Percentiles rank a stretch among this genome's conserved stretches.
Conservation (phyloP, 2,329 filamentous ascomycete genomes). For the Lasiodiplodia sp. region DNA sequence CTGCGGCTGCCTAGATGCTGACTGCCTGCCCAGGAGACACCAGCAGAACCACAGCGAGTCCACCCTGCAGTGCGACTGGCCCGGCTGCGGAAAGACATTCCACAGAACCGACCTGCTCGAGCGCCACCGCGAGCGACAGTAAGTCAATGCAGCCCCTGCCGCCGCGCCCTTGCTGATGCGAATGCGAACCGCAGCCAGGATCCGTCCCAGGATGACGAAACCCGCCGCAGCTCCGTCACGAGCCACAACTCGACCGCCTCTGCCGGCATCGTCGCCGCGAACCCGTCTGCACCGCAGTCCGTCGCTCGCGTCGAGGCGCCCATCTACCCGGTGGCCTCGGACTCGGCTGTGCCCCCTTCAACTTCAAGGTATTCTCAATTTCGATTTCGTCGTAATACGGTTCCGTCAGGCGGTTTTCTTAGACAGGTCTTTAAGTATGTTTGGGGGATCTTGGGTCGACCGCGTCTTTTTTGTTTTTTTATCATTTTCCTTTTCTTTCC, state of each 20-base stretch:
- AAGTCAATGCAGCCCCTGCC: slow-evolving; percentile 34
- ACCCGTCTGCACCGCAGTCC: slow-evolving; percentile 13
- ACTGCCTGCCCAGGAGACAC: slow-evolving; percentile 48
- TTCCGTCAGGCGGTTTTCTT: slow-evolving; percentile 22
- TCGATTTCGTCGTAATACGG: slow-evolving; percentile 23
- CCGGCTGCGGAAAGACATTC: slow-evolving; percentile 53
- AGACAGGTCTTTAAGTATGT: slow-evolving; percentile 30
- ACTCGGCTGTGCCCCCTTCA: slow-evolving; percentile 14
- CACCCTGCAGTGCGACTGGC: slow-evolving; percentile 49
- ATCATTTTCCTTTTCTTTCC: neutral
- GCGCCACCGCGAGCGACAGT: slow-evolving; percentile 56
- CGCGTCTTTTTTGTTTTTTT: neutral
- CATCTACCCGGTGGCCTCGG: slow-evolving; percentile 18
- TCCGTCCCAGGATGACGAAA: slow-evolving; percentile 25
- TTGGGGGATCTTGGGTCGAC: neutral
- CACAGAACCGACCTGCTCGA: slow-evolving; percentile 54
- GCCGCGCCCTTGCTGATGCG: slow-evolving; percentile 14
- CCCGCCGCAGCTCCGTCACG: slow-evolving; percentile 35
- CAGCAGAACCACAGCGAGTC: slow-evolving; percentile 56
- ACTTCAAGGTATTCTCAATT: slow-evolving; percentile 30
- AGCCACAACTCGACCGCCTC: slow-evolving; percentile 36
- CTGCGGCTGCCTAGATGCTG: slow-evolving; percentile 10
- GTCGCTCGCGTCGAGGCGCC: slow-evolving; percentile 15
- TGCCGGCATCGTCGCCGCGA: slow-evolving; percentile 1
- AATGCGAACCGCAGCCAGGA: slow-evolving; percentile 27